Base-by-base conservation (phyloP, 306 rosid species). In the Chamaecrista fasciculata region DNA sequence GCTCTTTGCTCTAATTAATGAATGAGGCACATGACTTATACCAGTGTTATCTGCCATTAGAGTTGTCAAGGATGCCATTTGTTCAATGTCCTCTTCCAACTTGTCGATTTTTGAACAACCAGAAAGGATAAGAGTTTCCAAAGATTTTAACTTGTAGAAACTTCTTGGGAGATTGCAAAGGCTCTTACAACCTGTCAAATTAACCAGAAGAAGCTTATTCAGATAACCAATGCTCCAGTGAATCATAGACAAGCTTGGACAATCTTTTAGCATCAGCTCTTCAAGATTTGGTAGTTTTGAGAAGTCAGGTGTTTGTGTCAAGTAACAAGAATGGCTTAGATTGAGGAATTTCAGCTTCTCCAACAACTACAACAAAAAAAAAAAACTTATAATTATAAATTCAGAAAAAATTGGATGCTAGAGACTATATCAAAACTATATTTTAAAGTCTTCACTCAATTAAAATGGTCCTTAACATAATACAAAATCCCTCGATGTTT, bases 71-170 rank as follows among this genome's bases (percentile, higher is more conserved):
- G 62, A 56, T 5, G 14, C 21, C 62, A 56, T 56, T 56, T 56
- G 39, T 9, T 26, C 62, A 2, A 56, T 15, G 11, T 56, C 39
- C 6, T 28, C 62, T 6, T 56, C 62, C 1, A 56, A 3, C 21
- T 56, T 26, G n/a, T 56, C 40, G 28, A 56, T 28, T 0, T 0
- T 26, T 8, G 8, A 0, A 28, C 40, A 56, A 7, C 62, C 39
- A 28, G 62, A 56, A 28, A 56, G 62, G 29, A 56, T 56, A 6
- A 56, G 23, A 56, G 37, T 56, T 56, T 56, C n/a, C 29, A 56
- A 15, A 10, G 21, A 15, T 28, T 28, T 56, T 1, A 56, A 28
- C 15, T 8, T 28, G 3, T 56, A 26, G 15, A 56, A 26, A 10
- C 39, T 28, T 56, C 21, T 28, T 56, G 62, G 62, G 12, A 56